Percentiles rank a stretch among this genome's conserved stretches.
phyloP scores from a whole-genome alignment of 2,329 filamentous ascomycete species.

The Nakataea oryzae region DNA sequence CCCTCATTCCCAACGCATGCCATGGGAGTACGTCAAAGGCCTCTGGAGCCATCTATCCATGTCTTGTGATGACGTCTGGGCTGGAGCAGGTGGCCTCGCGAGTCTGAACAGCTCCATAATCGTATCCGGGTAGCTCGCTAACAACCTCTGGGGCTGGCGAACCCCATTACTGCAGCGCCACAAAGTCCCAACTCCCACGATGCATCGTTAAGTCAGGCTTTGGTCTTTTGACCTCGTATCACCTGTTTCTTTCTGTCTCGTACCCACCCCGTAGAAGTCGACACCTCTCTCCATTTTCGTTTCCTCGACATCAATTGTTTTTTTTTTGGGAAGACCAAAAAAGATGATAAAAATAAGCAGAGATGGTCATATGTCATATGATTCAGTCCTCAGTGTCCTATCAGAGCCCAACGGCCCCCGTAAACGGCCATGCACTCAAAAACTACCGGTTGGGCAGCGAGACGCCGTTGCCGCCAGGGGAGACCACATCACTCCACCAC shows the following conservation, averaged over 20 bases:
- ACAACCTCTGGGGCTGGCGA: too few species aligned
- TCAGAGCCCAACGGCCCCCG: constrained; percentile 23
- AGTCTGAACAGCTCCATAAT: neutral
- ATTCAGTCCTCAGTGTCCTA: constrained; percentile 14
- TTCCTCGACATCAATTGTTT: neutral
- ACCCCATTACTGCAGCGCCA: neutral
- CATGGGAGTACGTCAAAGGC: neutral
- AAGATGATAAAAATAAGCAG: neutral
- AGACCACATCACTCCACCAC: constrained; percentile 14
- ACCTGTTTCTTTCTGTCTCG: neutral
- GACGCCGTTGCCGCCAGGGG: constrained; percentile 27
- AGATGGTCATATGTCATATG: constrained; percentile 10
- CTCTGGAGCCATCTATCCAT: neutral
- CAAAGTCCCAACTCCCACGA: neutral
- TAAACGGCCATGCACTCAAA: constrained; percentile 10
- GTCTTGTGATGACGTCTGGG: neutral
- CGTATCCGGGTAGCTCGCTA: neutral
- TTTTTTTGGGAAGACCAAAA: neutral
- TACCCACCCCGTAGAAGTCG: neutral
- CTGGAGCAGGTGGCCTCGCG: neutral
- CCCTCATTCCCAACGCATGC: neutral
- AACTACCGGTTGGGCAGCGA: constrained; percentile 36
- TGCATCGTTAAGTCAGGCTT: neutral
- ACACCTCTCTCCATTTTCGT: neutral
- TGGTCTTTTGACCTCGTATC: neutral